Conservation (phyloP, 83 land plant genomes). For the Diphasiastrum complanatum region DNA sequence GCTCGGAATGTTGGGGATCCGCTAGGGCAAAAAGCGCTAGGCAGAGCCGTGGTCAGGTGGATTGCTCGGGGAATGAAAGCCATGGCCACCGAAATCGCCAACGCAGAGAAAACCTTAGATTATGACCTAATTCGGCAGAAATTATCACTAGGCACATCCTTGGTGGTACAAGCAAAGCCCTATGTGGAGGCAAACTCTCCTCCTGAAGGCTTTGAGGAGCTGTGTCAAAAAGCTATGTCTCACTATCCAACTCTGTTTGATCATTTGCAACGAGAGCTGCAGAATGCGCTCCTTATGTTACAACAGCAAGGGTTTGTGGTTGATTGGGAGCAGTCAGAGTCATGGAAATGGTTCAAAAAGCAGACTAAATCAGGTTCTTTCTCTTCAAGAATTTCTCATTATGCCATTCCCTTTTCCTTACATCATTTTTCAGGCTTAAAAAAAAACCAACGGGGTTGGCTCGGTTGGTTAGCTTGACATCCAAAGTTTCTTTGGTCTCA, state of each 20-base stretch:
- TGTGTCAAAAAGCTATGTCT: conserved; percentile 62
- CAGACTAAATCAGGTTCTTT: no score
- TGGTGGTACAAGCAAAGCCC: conserved; percentile 67
- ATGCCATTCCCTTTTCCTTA: no score
- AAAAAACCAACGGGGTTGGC: no score
- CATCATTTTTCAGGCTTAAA: no score
- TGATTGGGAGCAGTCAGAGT: no score
- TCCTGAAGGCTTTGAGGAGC: conserved; percentile 59
- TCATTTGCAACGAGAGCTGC: conserved; percentile 74
- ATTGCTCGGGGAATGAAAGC: conserved; percentile 54
- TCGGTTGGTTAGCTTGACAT: no score
- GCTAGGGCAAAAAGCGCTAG: conserved; percentile 56
- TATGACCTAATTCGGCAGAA: conserved; percentile 34
- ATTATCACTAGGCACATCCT: conserved; percentile 39
- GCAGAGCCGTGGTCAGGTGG: conserved; percentile 69
- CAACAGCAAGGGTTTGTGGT: no score
- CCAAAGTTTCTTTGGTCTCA: no score
- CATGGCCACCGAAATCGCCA: conserved; percentile 58
- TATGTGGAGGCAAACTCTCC: conserved; percentile 54
- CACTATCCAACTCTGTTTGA: conserved; percentile 87
- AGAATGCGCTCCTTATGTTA: conserved; percentile 34
- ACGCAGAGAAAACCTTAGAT: conserved; percentile 48
- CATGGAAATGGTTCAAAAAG: no score
- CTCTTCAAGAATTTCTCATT: no score
- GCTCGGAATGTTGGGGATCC: conserved; percentile 72